These are phyloP conservation scores for Pyrenophora graminea DNA, from an alignment of 2,329 filamentous ascomycete genomes.

Conservation along the genomic window DNA sequence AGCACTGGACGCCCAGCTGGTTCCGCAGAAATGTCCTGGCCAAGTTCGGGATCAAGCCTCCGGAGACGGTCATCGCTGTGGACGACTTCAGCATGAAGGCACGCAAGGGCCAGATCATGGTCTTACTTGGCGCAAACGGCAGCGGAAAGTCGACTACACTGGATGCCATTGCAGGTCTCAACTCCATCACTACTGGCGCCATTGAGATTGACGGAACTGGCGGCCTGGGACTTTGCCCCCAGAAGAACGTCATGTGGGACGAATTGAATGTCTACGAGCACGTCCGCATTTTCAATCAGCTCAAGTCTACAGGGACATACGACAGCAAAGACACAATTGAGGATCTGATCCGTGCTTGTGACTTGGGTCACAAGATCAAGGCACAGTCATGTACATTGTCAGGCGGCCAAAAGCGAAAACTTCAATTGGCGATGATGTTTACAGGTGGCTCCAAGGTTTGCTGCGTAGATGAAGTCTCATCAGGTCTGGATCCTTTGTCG, in stretches of 20 bases:
- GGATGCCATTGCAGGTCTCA: constrained; percentile 83
- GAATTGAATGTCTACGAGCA: constrained; percentile 86
- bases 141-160: constrained; percentile 89
- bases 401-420: constrained; percentile 88
- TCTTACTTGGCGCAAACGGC: constrained; percentile 85
- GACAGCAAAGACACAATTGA: constrained; percentile 64
- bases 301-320: constrained; percentile 64
- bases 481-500: constrained; percentile 83
- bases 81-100: constrained; percentile 72
- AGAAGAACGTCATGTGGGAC: constrained; percentile 94
- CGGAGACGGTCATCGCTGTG: constrained; percentile 78
- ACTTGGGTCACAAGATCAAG: constrained; percentile 73
- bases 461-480: constrained; percentile 89
- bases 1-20: constrained; percentile 72
- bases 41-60: constrained; percentile 52
- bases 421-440: constrained; percentile 94
- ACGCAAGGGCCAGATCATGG: constrained; percentile 78
- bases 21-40: constrained; percentile 56
- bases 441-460: constrained; percentile 87
- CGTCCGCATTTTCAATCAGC: constrained; percentile 77
- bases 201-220: constrained; percentile 79
- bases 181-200: constrained; percentile 72
- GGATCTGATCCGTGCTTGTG: constrained; percentile 70
- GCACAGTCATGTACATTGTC: constrained; percentile 78
- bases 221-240: constrained; percentile 83